Base-by-base conservation (phyloP, 2,329 filamentous ascomycete genomes). In the Ophiocordyceps robertsii region DNA sequence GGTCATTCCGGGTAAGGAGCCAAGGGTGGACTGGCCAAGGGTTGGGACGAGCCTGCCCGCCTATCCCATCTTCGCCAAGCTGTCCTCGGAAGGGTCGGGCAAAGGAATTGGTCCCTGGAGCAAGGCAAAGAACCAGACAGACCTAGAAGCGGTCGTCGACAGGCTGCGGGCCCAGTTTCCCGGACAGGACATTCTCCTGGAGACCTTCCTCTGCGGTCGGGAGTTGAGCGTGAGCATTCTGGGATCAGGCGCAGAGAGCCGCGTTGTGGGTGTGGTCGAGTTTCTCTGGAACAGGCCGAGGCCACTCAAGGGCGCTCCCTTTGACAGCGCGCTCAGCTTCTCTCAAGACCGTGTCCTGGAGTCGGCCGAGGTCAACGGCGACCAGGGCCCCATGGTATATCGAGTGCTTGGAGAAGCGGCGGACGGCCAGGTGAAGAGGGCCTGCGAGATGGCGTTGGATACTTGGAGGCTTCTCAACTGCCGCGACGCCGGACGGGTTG, bases 401-500 rank as follows among this genome's bases (percentile, higher is more conserved):
- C n/a, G n/a, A 17, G 16, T 36, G 2, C n/a, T 16, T 10, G 13
- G 17, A 4, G 13, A 36, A 9, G 14, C 17, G n/a, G 33, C 3
- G 6, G n/a, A 36, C 3, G 14, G 14, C 14, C n/a, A n/a, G 16
- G 17, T 17, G 9, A 14, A 17, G 10, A 17, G 17, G 14, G 33
- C 33, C 14, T 36, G 33, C n/a, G n/a, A 36, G 13, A n/a, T 36
- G 3, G 13, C 33, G 14, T 17, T 36, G 33, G 6, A 17, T 36
- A 17, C 33, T 2, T 36, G 33, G 7, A 36, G 33, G 31, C 33
- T 6, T 38, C 14, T 29, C 46, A 40, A 32, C 44, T 42, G 37
- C 48, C 43, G 52, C 49, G 41, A 45, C 54, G 35, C 44, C 49
- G 21, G 49, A 52, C 16, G 24, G n/a, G 12, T 46, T 48, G 33